Base-by-base conservation (phyloP, 805 yeast species). In the Saccharomycopsis selenospora region DNA sequence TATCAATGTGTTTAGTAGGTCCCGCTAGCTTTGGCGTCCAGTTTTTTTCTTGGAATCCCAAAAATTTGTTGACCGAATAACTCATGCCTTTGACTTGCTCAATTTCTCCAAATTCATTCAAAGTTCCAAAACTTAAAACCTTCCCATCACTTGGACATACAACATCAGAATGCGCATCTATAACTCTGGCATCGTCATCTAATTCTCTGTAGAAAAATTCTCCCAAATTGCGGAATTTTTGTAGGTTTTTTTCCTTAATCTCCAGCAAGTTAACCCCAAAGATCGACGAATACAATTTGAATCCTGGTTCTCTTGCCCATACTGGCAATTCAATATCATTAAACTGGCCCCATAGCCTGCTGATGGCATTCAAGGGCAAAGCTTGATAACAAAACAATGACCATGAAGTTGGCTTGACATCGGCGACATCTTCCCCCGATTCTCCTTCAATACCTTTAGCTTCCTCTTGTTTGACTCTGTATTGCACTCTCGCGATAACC, bases 21-120 rank as follows among this genome's bases (percentile, higher is more conserved):
- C 59, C 59, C 11, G 44, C 36, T 3, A 43, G 26, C 25, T 47
- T 42, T 62, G 62, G 5, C 66, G 51, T 51, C 65, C 66, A 5
- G 66, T 33, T 33, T 8, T 61, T 62, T 30, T 72, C 73, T 49
- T 66, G 66, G 26, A 62, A 61, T 3, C 99, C 99, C 42, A 93
- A 72, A 47, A 93, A 76, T 7, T 95, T 90, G 56, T 86, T 91
- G 13, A 93, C 75, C 2, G 95, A 82, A 64, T 93, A 93, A 1
- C 95, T 87, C 79, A 93, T 78, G 5, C 99, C 99, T 67, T 93
- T 93, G 36, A 93, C 98, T 65, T 91, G 98, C 64, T 93, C 98
- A 52, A 93, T 88, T 56, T 85, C 86, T 28, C 96, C 96, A 56
- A 83, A 75, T 46, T 78, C 79, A 46, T 72, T 70, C 36, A 86